Evolutionary conservation across 495 filamentous ascomycete genomes (phyloP), one percentile per base, ranked within the genome.

Genomic region (Hypoxylon intermedium): DNA sequence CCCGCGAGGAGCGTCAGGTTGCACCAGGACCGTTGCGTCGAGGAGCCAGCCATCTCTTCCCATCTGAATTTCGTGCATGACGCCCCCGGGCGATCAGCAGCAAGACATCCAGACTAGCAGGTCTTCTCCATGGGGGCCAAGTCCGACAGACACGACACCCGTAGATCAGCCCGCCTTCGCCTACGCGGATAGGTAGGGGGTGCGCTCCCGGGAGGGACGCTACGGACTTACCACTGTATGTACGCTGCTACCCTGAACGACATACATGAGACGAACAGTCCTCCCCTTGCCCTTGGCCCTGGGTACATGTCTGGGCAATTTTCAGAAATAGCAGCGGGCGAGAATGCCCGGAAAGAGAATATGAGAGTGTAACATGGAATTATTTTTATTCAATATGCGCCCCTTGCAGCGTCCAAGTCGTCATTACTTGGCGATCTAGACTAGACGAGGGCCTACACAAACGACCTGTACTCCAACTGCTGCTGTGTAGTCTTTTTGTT

Each of bases 21-120:
- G 56, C 61, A 60, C 55, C 40, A 42, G 26, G 26, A 46, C 60
- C 37, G 54, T 58, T 54, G 23, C 44, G 49, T 31, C 31, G 61
- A 60, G 15, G 37, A 41, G 34, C 11, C 21, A n/a, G n/a, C 42
- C 51, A 24, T 41, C 23, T 58, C 36, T 46, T 41, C 31, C 46
- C 34, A 65, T 65, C 61, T 58, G 50, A n/a, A 65, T 65, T 55
- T 65, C 50, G 54, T 65, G 61, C 61, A 65, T 65, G 55, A 55
- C 55, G 40, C n/a, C 36, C 61, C 61, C 61, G 54, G 51, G 37
- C 31, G 62, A 65, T 65, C 62, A 33, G 26, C 59, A 51, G 40
- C n/a, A 16, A 12, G 40, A 43, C 19, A 43, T 43, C 40, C 23
- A 3, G 40, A 23, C 40, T 13, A 47, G 42, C 28, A 51, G 44